Base-by-base conservation (phyloP, 352 stramenopile species). In the Phytophthora pistaciae region DNA sequence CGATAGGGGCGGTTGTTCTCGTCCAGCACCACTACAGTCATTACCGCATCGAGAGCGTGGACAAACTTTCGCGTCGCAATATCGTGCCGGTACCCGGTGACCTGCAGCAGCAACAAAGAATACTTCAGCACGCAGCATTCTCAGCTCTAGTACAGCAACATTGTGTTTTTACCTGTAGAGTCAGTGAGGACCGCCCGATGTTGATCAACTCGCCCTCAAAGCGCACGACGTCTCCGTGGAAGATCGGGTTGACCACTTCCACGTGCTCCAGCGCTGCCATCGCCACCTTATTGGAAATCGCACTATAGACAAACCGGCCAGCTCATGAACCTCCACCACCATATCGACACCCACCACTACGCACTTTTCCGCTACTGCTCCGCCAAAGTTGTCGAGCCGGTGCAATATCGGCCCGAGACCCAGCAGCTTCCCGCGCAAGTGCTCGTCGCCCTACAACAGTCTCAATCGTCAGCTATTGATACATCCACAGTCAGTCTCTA, bases 341-440 rank as follows among this genome's bases (percentile, higher is more conserved):
- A 8, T 54, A 6, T 21, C n/a, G 10, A 49, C 38, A 46, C 31
- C 31, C 31, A 66, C 4, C 25, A 21, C 42, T 10, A 68, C 53
- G 50, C 69, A 83, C 72, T 82, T 76, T 63, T 68, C 70, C 40
- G 75, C 69, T 21, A 84, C 75, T 49, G 75, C 71, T 13, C 78
- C 74, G 8, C 72, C 77, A 48, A 88, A 73, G 36, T 75, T 72
- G 58, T 87, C 79, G 55, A 89, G 79, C 60, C 79, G 77, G 65
- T 85, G 79, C 55, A 90, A 65, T 38, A 90, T 78, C 27, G 77
- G 82, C 2, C 82, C 82, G 13, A 81, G 83, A 33, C 82, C 79
- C 8, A 90, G 68, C 59, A 82, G 23, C 49, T 86, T 83, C 50
- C 82, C 82, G 40, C 79, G 78, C 60, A 87, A 74, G 27, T 77